Conservation (phyloP, 495 filamentous ascomycete species). For the Xylaria flabelliformis region DNA sequence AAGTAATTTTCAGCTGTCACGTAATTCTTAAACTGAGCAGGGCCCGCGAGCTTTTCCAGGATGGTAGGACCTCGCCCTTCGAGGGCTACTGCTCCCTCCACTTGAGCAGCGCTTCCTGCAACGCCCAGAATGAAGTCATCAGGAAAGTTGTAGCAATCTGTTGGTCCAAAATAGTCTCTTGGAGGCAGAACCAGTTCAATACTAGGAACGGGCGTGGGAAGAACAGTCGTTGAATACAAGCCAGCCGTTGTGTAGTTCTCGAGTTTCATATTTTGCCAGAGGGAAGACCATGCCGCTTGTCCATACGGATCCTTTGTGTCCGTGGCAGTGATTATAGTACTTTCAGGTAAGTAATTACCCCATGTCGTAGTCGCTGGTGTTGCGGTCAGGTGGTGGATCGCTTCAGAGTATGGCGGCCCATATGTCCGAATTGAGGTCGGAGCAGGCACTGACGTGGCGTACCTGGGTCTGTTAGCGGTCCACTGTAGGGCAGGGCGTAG, state of each 20-base stretch:
- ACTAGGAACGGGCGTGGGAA: neutral
- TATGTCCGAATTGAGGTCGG: conserved; percentile 13
- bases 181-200: conserved; percentile 13
- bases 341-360: conserved; percentile 12
- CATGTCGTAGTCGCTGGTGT: conserved; percentile 5
- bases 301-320: conserved; percentile 10
- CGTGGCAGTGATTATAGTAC: conserved; percentile 1
- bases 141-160: conserved; percentile 33
- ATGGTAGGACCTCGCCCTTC: conserved; percentile 40
- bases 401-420: neutral
- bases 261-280: conserved; percentile 17
- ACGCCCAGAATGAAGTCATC: conserved; percentile 39
- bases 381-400: neutral
- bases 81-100: conserved; percentile 35
- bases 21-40: conserved; percentile 40
- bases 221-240: conserved; percentile 7
- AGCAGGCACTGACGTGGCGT: conserved; percentile 4
- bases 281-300: conserved; percentile 19
- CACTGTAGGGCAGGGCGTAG: neutral
- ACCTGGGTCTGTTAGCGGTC: neutral
- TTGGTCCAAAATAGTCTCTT: conserved; percentile 21
- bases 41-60: conserved; percentile 42
- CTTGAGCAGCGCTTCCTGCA: conserved; percentile 36
- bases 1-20: conserved; percentile 58
- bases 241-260: conserved; percentile 14